Conservation (phyloP, 139 green algal species). For the Dunaliella primolecta region DNA sequence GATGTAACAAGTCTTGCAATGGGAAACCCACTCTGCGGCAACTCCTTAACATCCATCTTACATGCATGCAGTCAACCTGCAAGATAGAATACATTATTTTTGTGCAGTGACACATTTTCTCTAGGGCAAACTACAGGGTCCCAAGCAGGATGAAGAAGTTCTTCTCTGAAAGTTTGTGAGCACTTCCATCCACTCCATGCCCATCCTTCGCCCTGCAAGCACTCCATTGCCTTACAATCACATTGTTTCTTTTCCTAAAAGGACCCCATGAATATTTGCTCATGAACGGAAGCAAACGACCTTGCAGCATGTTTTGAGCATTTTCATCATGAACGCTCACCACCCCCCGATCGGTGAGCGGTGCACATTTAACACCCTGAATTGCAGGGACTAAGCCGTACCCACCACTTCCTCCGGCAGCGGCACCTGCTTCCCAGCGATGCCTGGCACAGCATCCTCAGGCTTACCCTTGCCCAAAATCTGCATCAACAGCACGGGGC, state of each 20-base stretch:
- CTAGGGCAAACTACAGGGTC: no score
- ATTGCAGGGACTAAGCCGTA: no score
- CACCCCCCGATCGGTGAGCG: neutral
- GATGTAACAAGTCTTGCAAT: neutral
- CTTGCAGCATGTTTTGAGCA: neutral
- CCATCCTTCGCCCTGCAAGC: no score
- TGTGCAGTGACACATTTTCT: neutral
- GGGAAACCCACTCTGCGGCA: neutral
- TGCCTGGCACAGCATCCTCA: conserved; percentile 42
- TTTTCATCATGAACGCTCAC: neutral
- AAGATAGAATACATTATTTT: neutral
- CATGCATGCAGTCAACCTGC: neutral
- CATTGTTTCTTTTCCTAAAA: neutral
- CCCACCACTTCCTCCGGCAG: conserved; percentile 33
- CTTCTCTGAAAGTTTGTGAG: no score
- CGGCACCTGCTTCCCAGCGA: conserved; percentile 41
- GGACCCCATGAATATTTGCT: neutral
- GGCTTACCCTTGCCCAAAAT: conserved; percentile 42
- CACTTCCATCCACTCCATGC: no score
- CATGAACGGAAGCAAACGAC: neutral
- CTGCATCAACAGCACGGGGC: no score
- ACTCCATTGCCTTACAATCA: neutral
- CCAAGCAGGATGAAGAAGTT: no score
- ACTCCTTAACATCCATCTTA: neutral
- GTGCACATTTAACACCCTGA: no score